These are phyloP conservation scores for Ananas comosus DNA, from an alignment of 176 grass and related monocot genomes.

Conservation along the genomic window DNA sequence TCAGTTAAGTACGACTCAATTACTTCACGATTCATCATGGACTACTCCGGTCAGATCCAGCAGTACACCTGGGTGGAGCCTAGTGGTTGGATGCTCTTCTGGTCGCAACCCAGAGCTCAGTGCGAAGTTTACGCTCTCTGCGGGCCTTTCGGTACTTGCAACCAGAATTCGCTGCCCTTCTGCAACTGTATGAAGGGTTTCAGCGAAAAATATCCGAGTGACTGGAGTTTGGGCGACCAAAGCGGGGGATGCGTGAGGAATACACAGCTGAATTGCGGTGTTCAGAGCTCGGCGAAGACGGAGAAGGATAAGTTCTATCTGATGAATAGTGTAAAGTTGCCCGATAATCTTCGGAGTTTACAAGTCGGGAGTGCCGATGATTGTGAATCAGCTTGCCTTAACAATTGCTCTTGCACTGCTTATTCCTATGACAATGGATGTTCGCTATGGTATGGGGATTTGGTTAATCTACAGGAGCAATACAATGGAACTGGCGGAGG, in stretches of 20 bases:
- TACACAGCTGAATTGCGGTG: conserved; percentile 30
- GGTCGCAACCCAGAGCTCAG: conserved; percentile 24
- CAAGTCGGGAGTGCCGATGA: conserved; percentile 18
- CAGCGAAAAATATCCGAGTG: conserved; percentile 9
- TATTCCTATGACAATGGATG: conserved; percentile 36
- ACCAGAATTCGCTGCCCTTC: conserved; percentile 15
- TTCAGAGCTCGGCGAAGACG: neutral
- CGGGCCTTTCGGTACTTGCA: conserved; percentile 42
- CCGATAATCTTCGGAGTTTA: conserved; percentile 18
- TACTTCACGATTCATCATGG: conserved; percentile 16
- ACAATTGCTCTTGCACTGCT: conserved; percentile 44
- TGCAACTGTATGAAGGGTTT: conserved; percentile 55
- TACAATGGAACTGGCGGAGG: conserved; percentile 18
- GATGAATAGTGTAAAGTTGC: conserved; percentile 28
- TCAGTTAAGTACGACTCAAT: conserved; percentile 17
- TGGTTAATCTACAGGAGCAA: conserved; percentile 42
- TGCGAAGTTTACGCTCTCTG: conserved; percentile 43
- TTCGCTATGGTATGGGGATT: conserved; percentile 30
- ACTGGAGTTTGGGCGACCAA: conserved; percentile 37
- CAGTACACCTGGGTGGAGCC: conserved; percentile 29
- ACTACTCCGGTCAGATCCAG: conserved; percentile 35
- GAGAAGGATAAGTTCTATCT: conserved; percentile 33
- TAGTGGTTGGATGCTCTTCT: conserved; percentile 25
- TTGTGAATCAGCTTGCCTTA: conserved; percentile 31
- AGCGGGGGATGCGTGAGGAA: conserved; percentile 41